Evolutionary conservation across 2,329 filamentous ascomycete genomes (phyloP).

Genomic region (Fusarium tjaetaba): DNA sequence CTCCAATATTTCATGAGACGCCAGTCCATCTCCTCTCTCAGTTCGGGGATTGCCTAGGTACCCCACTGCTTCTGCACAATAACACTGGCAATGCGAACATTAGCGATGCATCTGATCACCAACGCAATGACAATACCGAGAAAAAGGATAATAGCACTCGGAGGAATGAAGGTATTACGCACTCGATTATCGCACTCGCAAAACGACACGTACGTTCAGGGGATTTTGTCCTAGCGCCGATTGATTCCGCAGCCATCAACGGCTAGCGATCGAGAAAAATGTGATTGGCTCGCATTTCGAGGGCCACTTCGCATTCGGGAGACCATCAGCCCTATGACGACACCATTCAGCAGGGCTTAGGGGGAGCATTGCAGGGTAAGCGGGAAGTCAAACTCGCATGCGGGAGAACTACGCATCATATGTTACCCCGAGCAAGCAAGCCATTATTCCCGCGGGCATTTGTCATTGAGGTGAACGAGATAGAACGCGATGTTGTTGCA

Average conservation of each 20-base stretch:
- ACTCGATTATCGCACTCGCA: neutral
- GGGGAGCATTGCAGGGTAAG: neutral
- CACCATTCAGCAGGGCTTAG: neutral
- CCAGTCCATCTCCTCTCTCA: accelerated
- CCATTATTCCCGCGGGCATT: too few species aligned
- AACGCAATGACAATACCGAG: neutral
- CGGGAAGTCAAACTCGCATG: neutral
- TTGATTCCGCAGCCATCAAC: neutral
- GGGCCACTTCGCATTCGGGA: constrained; percentile 8
- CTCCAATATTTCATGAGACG: accelerated
- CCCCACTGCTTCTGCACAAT: too few species aligned
- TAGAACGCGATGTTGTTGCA: too few species aligned
- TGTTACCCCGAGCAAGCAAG: accelerated
- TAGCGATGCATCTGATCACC: accelerated
- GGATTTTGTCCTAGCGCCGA: neutral
- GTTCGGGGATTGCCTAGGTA: too few species aligned
- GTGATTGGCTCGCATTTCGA: neutral
- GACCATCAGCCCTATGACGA: constrained; percentile 10
- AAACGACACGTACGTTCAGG: neutral
- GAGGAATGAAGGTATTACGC: neutral
- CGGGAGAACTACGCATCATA: neutral
- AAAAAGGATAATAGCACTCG: accelerated
- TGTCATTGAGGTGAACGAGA: too few species aligned
- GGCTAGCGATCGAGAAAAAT: neutral
- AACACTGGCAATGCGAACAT: too few species aligned